A percentile compares a stretch with the other conserved stretches of the same genome.
Conservation (phyloP, 305 asterid genomes). For the Fraxinus albicans region DNA sequence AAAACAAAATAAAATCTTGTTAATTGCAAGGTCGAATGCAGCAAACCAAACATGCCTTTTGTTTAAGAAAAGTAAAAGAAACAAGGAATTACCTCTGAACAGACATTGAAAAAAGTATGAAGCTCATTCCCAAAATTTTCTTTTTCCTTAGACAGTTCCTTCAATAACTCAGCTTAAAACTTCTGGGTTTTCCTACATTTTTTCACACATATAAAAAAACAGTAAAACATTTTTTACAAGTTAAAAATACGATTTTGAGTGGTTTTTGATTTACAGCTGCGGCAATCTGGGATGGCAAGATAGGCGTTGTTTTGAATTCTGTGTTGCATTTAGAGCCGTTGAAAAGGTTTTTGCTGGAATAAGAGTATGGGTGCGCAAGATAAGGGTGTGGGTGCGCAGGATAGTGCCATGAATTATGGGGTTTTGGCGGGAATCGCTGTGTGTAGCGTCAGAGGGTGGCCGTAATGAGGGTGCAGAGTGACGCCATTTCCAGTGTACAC, state of each 20-base stretch:
- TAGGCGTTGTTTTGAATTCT: slow-evolving; percentile 42
- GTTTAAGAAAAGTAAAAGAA: neutral
- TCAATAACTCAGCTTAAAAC: slow-evolving; percentile 53
- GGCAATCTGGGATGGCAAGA: slow-evolving; percentile 62
- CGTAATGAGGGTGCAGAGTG: slow-evolving; percentile 14
- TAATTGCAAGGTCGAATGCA: neutral
- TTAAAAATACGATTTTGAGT: neutral
- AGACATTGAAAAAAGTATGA: slow-evolving; percentile 47
- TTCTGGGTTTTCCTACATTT: slow-evolving; percentile 49
- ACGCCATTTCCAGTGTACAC: slow-evolving; percentile 24
- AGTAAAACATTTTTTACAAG: neutral
- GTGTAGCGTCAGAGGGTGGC: slow-evolving; percentile 16
- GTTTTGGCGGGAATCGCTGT: slow-evolving; percentile 43
- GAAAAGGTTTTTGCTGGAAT: slow-evolving; percentile 9
- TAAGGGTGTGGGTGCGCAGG: slow-evolving; percentile 9
- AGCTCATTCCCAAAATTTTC: slow-evolving; percentile 53
- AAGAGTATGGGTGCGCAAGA: slow-evolving; percentile 21
- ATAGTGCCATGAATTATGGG: slow-evolving; percentile 13
- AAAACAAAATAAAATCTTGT: neutral
- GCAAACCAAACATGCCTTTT: neutral
- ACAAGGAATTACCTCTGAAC: slow-evolving; percentile 41
- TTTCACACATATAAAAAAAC: neutral
- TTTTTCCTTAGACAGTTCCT: slow-evolving; percentile 47
- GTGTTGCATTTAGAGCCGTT: slow-evolving; percentile 31
- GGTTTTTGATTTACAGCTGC: slow-evolving; percentile 38